Evolutionary conservation across 768 basidiomycete species (phyloP).

Genomic region (Leucocoprinus sp.): DNA sequence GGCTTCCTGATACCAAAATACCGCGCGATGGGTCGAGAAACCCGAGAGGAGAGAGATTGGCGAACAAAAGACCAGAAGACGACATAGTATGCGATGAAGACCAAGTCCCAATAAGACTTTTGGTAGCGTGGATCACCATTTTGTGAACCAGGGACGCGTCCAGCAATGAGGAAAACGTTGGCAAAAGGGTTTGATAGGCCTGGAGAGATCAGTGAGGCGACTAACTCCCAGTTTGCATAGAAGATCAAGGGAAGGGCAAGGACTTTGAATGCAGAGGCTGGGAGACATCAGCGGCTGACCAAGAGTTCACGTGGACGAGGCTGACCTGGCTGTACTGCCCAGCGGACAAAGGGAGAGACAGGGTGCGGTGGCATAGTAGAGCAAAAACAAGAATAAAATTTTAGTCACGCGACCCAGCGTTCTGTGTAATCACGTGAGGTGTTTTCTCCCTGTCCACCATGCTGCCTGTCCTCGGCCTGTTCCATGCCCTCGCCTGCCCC

Average conservation of each 20-base stretch:
- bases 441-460: constrained; percentile 26
- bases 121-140: constrained; percentile 52
- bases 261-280: constrained; percentile 62
- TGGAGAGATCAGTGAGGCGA: constrained; percentile 36
- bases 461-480: constrained; percentile 58
- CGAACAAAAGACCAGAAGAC: constrained; percentile 86
- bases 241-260: constrained; percentile 52
- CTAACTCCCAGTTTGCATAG: constrained; percentile 56
- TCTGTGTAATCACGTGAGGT: not conserved
- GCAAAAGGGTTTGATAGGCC: constrained; percentile 64
- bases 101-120: constrained; percentile 68
- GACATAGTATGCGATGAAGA: constrained; percentile 78
- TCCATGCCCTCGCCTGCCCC: constrained; percentile 55
- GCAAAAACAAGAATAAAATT: constrained; percentile 11
- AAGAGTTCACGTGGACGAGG: constrained; percentile 5
- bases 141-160: constrained; percentile 44
- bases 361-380: constrained; percentile 12
- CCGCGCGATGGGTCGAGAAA: constrained; percentile 61
- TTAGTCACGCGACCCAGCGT: too few species aligned
- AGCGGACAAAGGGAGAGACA: constrained; percentile 43
- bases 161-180: constrained; percentile 62
- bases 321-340: constrained; percentile 71
- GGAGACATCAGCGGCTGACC: not conserved
- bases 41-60: constrained; percentile 57
- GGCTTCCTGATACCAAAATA: constrained; percentile 61